phyloP scores from a whole-genome alignment of 257 asterid genomes.

The Salvia miltiorrhiza region DNA sequence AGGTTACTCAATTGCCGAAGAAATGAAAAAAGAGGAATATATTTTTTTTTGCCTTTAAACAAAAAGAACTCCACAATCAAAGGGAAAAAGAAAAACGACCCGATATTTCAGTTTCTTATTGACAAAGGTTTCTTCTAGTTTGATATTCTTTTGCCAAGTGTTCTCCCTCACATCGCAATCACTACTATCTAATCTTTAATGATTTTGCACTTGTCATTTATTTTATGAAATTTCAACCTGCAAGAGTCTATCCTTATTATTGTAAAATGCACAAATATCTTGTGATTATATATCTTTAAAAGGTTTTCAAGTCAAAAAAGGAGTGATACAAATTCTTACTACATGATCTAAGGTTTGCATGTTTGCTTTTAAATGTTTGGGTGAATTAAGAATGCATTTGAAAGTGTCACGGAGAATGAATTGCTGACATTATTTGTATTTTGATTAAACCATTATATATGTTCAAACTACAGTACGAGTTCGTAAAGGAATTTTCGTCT shows the following conservation, averaged over 20 bases:
- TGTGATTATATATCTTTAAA: not conserved
- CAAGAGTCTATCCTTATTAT: not conserved
- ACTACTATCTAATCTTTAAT: not conserved
- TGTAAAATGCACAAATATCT: not conserved
- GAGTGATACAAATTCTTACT: not conserved
- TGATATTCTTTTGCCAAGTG: constrained; percentile 5
- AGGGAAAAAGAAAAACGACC: too few species aligned
- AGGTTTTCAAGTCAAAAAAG: not conserved
- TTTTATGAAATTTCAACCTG: not conserved
- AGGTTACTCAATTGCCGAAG: too few species aligned
- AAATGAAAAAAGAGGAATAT: too few species aligned
- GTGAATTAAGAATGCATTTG: not conserved
- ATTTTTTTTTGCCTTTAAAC: too few species aligned
- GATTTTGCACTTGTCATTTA: not conserved
- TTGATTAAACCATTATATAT: too few species aligned
- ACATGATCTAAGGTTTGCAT: not conserved
- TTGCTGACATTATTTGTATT: not conserved
- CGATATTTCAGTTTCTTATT: constrained; percentile 22
- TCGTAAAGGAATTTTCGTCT: not conserved
- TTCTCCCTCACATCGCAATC: not conserved
- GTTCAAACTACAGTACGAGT: too few species aligned
- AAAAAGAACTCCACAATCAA: constrained; percentile 4
- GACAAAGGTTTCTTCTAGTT: not conserved
- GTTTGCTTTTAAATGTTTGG: not conserved
- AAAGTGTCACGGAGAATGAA: not conserved